Percentiles rank a stretch among this genome's conserved stretches.
These are phyloP conservation scores for Clarireedia hainanense DNA, from an alignment of 2,329 filamentous ascomycete species.

Conservation along the genomic window DNA sequence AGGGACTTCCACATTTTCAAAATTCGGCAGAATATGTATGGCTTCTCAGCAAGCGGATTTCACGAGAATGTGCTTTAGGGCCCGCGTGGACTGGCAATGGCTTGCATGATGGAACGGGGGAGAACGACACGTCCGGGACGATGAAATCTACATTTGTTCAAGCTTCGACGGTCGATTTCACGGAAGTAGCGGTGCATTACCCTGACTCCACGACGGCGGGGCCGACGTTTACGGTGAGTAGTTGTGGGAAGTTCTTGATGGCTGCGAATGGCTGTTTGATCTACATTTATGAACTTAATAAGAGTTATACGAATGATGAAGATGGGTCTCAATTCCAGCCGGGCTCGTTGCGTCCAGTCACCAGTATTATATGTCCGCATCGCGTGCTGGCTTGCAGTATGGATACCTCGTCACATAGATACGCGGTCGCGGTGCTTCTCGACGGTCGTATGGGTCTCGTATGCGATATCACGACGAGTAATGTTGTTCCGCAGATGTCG, in stretches of 20 bases:
- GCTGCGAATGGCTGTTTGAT: conserved; percentile 46
- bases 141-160: conserved; percentile 27
- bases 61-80: conserved; percentile 34
- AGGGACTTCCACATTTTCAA: conserved; percentile 7
- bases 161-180: conserved; percentile 32
- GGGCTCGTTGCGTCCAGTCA: conserved; percentile 36
- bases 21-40: conserved; percentile 21
- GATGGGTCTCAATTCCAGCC: conserved; percentile 8
- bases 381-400: conserved; percentile 53
- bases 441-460: conserved; percentile 54
- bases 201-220: conserved; percentile 17
- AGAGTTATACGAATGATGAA: conserved; percentile 9
- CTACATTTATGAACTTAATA: conserved; percentile 43
- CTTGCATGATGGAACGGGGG: conserved; percentile 7
- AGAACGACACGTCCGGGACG: not conserved
- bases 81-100: conserved; percentile 26
- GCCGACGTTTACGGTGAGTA: conserved; percentile 37
- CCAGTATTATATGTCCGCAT: conserved; percentile 48
- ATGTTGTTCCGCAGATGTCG: not conserved
- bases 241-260: conserved; percentile 50
- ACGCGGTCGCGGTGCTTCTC: conserved; percentile 51
- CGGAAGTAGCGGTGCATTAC: conserved; percentile 27
- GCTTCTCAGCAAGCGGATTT: conserved; percentile 35
- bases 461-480: conserved; percentile 39
- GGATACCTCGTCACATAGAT: conserved; percentile 48